Conservation (phyloP, 208 protist genomes). For the Balamuthia mandrillaris region DNA sequence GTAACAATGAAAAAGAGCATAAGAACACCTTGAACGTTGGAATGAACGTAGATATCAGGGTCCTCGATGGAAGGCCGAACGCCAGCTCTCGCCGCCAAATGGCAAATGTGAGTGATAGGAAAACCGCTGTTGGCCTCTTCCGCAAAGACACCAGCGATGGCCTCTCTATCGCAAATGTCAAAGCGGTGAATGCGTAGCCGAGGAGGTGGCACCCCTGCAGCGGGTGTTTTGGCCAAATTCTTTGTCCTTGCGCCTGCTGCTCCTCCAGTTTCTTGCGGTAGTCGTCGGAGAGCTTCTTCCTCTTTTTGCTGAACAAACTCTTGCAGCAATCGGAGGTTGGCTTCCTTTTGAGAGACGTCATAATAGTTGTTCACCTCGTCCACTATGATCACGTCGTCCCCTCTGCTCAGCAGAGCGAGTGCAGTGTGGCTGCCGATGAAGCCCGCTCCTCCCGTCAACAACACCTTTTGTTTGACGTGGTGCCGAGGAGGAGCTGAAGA, state of each 20-base stretch:
- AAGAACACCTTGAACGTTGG: constrained; percentile 38
- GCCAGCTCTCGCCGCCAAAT: constrained; percentile 25
- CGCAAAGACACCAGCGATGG: not conserved
- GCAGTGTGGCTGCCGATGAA: constrained; percentile 33
- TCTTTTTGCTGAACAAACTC: too few species aligned
- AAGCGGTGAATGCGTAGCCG: too few species aligned
- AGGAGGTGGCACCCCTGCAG: too few species aligned
- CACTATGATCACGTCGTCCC: constrained; percentile 31
- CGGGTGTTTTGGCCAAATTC: too few species aligned
- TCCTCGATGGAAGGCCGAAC: constrained; percentile 39
- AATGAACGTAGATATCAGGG: constrained; percentile 35
- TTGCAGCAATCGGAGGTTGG: not conserved
- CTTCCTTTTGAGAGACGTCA: constrained; percentile 22
- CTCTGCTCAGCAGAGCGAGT: not conserved
- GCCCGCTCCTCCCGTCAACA: constrained; percentile 29
- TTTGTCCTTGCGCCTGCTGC: too few species aligned
- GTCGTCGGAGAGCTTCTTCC: too few species aligned
- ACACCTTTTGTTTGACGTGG: not conserved
- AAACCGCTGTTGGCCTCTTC: not conserved
- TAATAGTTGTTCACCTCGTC: constrained; percentile 43
- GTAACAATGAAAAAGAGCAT: not conserved
- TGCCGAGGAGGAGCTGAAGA: too few species aligned
- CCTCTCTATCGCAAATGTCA: not conserved
- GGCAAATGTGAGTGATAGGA: constrained; percentile 33
- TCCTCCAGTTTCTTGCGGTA: too few species aligned